phyloP scores from a whole-genome alignment of 345 rosid genomes.

The Luvunga scandens region DNA sequence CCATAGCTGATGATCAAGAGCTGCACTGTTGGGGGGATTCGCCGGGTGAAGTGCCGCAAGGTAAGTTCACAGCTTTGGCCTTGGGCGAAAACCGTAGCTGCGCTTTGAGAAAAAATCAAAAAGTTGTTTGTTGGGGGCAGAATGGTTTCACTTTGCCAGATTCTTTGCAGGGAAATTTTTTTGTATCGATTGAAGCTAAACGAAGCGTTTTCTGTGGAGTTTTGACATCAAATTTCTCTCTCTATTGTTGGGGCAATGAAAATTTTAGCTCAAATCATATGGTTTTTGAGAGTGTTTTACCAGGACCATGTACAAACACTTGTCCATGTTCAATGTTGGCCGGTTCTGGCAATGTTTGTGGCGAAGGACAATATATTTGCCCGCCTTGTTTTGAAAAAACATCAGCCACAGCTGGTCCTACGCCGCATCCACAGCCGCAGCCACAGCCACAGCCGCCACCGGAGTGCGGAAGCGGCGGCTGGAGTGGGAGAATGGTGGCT shows the following conservation, averaged over 20 bases:
- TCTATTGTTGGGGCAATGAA: constrained; percentile 67
- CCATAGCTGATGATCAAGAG: constrained; percentile 18
- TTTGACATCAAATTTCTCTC: constrained; percentile 18
- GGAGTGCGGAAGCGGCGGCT: constrained; percentile 15
- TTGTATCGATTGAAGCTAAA: constrained; percentile 52
- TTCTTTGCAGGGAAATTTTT: constrained; percentile 14
- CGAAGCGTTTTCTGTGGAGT: constrained; percentile 64
- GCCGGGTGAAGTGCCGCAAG: constrained; percentile 11
- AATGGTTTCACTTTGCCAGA: constrained; percentile 46
- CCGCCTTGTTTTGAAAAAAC: neutral
- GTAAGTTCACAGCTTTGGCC: constrained; percentile 47
- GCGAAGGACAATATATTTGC: constrained; percentile 27
- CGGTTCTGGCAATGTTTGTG: constrained; percentile 31
- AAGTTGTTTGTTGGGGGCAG: constrained; percentile 65
- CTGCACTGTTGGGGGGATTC: constrained; percentile 58
- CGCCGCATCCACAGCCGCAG: neutral
- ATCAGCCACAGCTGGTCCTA: neutral
- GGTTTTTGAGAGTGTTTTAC: constrained; percentile 44
- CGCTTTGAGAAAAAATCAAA: constrained; percentile 39
- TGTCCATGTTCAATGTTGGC: constrained; percentile 29
- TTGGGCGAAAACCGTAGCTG: constrained; percentile 63
- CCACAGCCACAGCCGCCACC: neutral
- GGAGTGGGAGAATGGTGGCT: constrained; percentile 42
- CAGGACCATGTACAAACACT: constrained; percentile 48
- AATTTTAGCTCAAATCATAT: constrained; percentile 20